A percentile compares a stretch with the other conserved stretches of the same genome.
Evolutionary conservation across 352 stramenopile species (phyloP).

Genomic region (Globisporangium heterothallicum): DNA sequence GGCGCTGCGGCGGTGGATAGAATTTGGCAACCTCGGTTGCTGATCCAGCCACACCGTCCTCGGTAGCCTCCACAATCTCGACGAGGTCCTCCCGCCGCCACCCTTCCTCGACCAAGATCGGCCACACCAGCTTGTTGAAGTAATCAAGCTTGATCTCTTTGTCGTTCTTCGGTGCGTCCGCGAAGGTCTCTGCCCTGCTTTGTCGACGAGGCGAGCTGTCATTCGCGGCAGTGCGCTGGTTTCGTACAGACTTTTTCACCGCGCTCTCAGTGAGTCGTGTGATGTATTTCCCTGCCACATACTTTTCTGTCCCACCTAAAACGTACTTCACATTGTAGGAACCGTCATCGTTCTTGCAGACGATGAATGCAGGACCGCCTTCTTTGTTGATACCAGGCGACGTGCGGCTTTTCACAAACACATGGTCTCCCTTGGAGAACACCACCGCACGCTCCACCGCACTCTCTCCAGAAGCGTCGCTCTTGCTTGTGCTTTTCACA

Average conservation of each 20-base stretch:
- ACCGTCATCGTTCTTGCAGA: slow-evolving; percentile 48
- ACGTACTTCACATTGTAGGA: slow-evolving; percentile 85
- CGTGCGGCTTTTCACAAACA: slow-evolving; percentile 74
- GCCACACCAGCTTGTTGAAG: slow-evolving; percentile 79
- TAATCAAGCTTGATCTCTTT: slow-evolving; percentile 49
- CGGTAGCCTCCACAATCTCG: slow-evolving; percentile 44
- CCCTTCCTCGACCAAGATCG: slow-evolving; percentile 63
- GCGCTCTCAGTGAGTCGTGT: slow-evolving; percentile 60
- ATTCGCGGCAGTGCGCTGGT: slow-evolving; percentile 17
- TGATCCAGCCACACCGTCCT: slow-evolving; percentile 26
- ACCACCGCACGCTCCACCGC: slow-evolving; percentile 8
- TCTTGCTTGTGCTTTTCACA: not conserved
- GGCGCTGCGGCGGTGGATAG: slow-evolving; percentile 16
- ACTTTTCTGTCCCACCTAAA: slow-evolving; percentile 71
- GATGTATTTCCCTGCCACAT: slow-evolving; percentile 52
- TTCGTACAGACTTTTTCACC: slow-evolving; percentile 76
- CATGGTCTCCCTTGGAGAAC: slow-evolving; percentile 52
- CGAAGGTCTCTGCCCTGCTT: not conserved
- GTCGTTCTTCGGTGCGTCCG: slow-evolving; percentile 9
- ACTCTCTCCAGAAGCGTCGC: not conserved
- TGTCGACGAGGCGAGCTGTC: slow-evolving; percentile 3
- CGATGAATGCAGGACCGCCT: slow-evolving; percentile 53
- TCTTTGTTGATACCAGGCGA: slow-evolving; percentile 76
- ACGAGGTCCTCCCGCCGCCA: slow-evolving; percentile 54
- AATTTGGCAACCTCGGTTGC: slow-evolving; percentile 35